A percentile compares a stretch with the other conserved stretches of the same genome.
Conservation (phyloP, 139 green algal genomes). For the Auxenochlorella pyrenoidosa region DNA sequence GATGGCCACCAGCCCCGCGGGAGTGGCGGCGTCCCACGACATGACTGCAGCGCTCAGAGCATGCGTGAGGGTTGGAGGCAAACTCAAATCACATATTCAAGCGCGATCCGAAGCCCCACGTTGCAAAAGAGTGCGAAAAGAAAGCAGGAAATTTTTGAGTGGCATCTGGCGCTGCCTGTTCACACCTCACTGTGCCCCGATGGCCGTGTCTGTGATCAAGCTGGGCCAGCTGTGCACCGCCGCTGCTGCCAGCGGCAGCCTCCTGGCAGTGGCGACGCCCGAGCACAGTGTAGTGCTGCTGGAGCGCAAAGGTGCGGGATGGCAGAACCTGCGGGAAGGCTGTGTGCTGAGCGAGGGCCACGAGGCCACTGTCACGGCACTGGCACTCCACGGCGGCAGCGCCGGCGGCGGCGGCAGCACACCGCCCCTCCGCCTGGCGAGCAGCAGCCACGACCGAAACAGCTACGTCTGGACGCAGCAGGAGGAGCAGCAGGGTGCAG, state of each 20-base stretch:
- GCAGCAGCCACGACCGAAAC: constrained; percentile 32
- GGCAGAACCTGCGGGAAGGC: neutral
- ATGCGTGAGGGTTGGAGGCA: too few relatives aligned
- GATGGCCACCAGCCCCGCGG: constrained; percentile 25
- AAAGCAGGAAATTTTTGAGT: too few relatives aligned
- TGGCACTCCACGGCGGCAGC: neutral
- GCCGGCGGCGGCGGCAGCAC: neutral
- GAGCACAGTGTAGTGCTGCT: neutral
- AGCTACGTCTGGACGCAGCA: constrained; percentile 21
- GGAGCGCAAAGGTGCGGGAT: neutral
- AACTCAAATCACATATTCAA: too few relatives aligned
- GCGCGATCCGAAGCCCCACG: too few relatives aligned
- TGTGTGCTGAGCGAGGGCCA: neutral
- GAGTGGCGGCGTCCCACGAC: constrained; percentile 37
- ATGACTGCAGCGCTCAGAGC: neutral
- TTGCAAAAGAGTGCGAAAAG: too few relatives aligned
- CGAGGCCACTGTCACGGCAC: neutral
- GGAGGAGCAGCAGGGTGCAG: neutral
- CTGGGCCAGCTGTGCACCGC: neutral
- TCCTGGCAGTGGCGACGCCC: neutral
- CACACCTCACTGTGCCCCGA: neutral
- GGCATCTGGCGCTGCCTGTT: too few relatives aligned
- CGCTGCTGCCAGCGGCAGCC: neutral
- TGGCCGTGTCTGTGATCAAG: neutral
- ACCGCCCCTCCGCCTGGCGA: neutral